phyloP scores from a whole-genome alignment of 495 filamentous ascomycete genomes.

The Penicillium nucicola region DNA sequence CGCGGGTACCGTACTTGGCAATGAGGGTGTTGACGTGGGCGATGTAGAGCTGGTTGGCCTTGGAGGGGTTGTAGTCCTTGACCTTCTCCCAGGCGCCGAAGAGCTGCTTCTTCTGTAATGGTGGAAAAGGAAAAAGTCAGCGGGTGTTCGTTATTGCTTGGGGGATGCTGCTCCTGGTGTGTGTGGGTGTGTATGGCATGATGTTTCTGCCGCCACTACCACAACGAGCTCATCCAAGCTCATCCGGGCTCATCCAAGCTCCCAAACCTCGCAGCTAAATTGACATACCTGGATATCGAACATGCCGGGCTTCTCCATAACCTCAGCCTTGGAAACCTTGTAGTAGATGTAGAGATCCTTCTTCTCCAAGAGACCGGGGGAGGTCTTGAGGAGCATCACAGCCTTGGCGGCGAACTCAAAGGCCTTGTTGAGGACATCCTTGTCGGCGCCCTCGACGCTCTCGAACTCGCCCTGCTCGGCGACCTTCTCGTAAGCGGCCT shows the following conservation, averaged over 20 bases:
- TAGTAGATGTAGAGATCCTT: constrained; percentile 56
- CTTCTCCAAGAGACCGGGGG: constrained; percentile 51
- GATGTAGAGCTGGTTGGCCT: constrained; percentile 77
- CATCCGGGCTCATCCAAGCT: too few relatives aligned
- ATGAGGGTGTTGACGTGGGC: constrained; percentile 66
- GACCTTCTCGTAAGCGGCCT: constrained; percentile 19
- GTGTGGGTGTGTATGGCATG: too few relatives aligned
- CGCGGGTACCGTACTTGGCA: constrained; percentile 53
- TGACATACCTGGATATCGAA: constrained; percentile 52
- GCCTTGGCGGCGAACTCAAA: constrained; percentile 49
- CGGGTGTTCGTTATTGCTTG: not conserved
- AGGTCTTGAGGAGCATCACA: constrained; percentile 54
- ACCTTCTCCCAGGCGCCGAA: constrained; percentile 68
- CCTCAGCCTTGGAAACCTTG: constrained; percentile 53
- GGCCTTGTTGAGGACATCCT: constrained; percentile 17
- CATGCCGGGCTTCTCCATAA: constrained; percentile 41
- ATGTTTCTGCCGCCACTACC: too few relatives aligned
- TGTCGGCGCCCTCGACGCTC: constrained; percentile 16
- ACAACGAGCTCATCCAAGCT: too few relatives aligned
- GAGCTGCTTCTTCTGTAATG: constrained; percentile 70
- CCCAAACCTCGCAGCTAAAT: not conserved
- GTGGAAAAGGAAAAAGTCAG: not conserved
- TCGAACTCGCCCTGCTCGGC: constrained; percentile 16
- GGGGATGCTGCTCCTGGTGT: too few relatives aligned
- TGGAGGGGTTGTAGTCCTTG: constrained; percentile 52